Evolutionary conservation across 2,329 filamentous ascomycete species (phyloP), one percentile per base, ranked within the genome.

Genomic region (Ophiostoma perfectum): DNA sequence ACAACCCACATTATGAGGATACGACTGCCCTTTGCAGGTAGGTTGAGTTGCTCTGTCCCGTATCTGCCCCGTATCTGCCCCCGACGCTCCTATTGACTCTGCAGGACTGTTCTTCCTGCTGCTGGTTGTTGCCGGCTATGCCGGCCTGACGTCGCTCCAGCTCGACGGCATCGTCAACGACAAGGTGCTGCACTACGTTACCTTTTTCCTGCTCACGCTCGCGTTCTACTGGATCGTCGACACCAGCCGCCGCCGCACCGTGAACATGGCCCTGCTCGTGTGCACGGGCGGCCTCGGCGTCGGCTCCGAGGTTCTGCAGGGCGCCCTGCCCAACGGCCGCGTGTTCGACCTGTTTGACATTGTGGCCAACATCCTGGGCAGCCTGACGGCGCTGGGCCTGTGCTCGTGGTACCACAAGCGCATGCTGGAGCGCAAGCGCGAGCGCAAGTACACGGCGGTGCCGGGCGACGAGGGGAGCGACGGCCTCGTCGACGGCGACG

Each of bases 181-280:
- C 84, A 98, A 99, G 79, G 81, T 90, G 75, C 84, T 98, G 41
- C 95, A 98, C 79, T 84, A 91, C 74, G 71, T 93, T 69, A 93
- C 91, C 74, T 98, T 99, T 82, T 97, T 98, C 83, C 77, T 92
- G 73, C 85, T 99, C 67, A 97, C 94, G 16, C 79, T 91, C 72
- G 81, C 86, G 73, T 98, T 98, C 84, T 99, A 99, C 86, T 99
- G 95, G 93, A 91, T 97, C 76, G 80, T 97, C 74, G 95, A 99
- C 78, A 96, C 93, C 66, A 90, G 88, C 71, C 91, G 95, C 71
- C 89, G 94, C 66, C 91, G 94, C 73, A 90, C 88, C 27, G 82
- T 97, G 65, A 90, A 99, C 78, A 81, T 97, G 72, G 96, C 93
- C 14, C 81, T 97, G 39, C 77, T 92, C 36, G 83, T 92, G 70